These are phyloP conservation scores for Verbena officinalis DNA, from an alignment of 257 asterid species.

Conservation along the genomic window DNA sequence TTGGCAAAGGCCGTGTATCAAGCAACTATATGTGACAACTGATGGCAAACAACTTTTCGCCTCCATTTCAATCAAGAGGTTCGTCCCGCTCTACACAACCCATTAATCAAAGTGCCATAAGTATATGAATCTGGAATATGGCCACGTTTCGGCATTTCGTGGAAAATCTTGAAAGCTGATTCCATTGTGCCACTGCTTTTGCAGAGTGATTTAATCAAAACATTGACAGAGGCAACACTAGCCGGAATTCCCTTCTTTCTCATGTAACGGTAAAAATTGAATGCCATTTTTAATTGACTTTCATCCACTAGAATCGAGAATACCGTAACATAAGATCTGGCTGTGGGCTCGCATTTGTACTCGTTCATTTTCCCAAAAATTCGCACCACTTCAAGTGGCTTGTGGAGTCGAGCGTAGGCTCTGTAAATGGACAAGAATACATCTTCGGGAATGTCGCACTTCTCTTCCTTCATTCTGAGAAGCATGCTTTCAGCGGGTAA, in stretches of 20 bases:
- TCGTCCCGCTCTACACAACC: slow-evolving; percentile 74
- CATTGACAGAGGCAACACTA: slow-evolving; percentile 66
- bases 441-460: slow-evolving; percentile 58
- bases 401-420: slow-evolving; percentile 86
- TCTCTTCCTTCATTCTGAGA: slow-evolving; percentile 70
- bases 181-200: slow-evolving; percentile 69
- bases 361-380: slow-evolving; percentile 69
- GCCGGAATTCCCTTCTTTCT: slow-evolving; percentile 69
- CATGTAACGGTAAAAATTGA: slow-evolving; percentile 76
- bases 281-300: slow-evolving; percentile 77
- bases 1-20: slow-evolving; percentile 78
- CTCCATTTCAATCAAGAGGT: slow-evolving; percentile 78
- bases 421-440: slow-evolving; percentile 61
- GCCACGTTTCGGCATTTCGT: slow-evolving; percentile 84
- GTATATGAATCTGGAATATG: slow-evolving; percentile 78
- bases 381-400: slow-evolving; percentile 79
- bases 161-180: slow-evolving; percentile 68
- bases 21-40: slow-evolving; percentile 67
- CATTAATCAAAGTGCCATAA: slow-evolving; percentile 84
- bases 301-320: slow-evolving; percentile 80
- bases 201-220: slow-evolving; percentile 83
- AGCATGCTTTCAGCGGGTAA: slow-evolving; percentile 70
- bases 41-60: slow-evolving; percentile 73
- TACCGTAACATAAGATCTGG: slow-evolving; percentile 72
- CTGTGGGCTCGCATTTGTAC: slow-evolving; percentile 66